Evolutionary conservation across 257 asterid genomes (phyloP).

Genomic region (Gentiana dahurica): DNA sequence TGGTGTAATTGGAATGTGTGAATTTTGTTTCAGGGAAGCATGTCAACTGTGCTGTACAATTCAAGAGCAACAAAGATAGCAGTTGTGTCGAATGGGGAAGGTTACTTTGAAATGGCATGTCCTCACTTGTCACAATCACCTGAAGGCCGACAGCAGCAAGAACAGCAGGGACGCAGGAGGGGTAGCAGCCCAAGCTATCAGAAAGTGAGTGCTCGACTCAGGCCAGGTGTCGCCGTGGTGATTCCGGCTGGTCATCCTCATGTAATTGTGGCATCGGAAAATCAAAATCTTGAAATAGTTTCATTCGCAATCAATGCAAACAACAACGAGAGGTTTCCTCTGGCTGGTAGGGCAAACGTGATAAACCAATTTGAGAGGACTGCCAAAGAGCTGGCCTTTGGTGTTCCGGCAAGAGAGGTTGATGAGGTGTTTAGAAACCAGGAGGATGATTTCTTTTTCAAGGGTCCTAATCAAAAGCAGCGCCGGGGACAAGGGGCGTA

Average conservation of each 20-base stretch:
- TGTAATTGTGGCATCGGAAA: constrained; percentile 40
- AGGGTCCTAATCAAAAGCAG: constrained; percentile 32
- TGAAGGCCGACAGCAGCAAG: neutral
- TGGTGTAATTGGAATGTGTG: no score
- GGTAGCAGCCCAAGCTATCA: constrained; percentile 16
- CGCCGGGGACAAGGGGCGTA: constrained; percentile 17
- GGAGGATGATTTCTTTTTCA: constrained; percentile 41
- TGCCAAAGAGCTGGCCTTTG: constrained; percentile 59
- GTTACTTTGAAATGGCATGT: constrained; percentile 64
- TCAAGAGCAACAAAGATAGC: constrained; percentile 40
- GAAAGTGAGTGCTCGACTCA: constrained; percentile 29
- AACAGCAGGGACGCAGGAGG: constrained; percentile 5
- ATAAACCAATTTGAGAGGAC: constrained; percentile 33
- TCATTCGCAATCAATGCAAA: constrained; percentile 42
- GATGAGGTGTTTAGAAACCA: constrained; percentile 45
- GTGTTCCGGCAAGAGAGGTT: constrained; percentile 47
- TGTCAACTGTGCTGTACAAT: constrained; percentile 42
- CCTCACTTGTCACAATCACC: constrained; percentile 37
- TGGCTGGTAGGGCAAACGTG: constrained; percentile 52
- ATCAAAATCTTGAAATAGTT: constrained; percentile 37
- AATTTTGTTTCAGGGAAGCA: constrained; percentile 36
- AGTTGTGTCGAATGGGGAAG: constrained; percentile 39
- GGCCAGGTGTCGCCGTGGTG: constrained; percentile 36
- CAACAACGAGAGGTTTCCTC: constrained; percentile 28
- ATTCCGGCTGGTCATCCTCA: constrained; percentile 73